Base-by-base conservation (phyloP, 352 stramenopile species). In the Phytopythium litorale region DNA sequence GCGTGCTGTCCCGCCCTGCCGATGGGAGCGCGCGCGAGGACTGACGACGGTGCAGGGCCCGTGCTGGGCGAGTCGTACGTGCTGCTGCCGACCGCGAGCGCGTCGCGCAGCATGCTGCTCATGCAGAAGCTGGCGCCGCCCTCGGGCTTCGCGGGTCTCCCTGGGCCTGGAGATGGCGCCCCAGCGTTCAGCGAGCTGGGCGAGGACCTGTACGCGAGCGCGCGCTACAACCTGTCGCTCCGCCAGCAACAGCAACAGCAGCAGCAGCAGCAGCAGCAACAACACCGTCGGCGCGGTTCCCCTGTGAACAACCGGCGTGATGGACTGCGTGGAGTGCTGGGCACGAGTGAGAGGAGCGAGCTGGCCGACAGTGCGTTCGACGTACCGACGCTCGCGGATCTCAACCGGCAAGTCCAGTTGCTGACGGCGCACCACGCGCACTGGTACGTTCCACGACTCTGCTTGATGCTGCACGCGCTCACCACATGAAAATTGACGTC, bases 51-150 rank as follows among this genome's bases (percentile, higher is more conserved):
- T 46, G 16, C 32, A 51, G 25, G 58, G 15, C 64, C 65, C 62
- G 75, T 76, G 51, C 65, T 92, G 46, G 81, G 81, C 55, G 83
- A 92, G 62, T 89, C 79, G 0, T 92, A 92, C 45, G 83, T 92
- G 62, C 71, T 92, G 55, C 76, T 92, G 25, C 83, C 83, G 33
- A 87, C 81, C 21, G 76, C 77, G 18, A 81, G 78, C 56, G 84
- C 78, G 7, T 86, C 76, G 28, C 72, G 77, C 49, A 82, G 75
- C 43, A 79, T 87, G 75, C 65, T 87, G 63, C 56, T 83, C 18
- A 50, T 79, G 48, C 74, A 81, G 45, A 78, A 79, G 58, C 52
- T 73, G 30, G 65, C 71, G 25, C 32, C 32, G 28, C 38, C 38
- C 19, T n/a, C 8, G 35, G 57, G 57, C 30, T 59, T n/a, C 43